Evolutionary conservation across 2,329 filamentous ascomycete species (phyloP), one percentile per base, ranked within the genome.

Genomic region (Verticillium dahliae): DNA sequence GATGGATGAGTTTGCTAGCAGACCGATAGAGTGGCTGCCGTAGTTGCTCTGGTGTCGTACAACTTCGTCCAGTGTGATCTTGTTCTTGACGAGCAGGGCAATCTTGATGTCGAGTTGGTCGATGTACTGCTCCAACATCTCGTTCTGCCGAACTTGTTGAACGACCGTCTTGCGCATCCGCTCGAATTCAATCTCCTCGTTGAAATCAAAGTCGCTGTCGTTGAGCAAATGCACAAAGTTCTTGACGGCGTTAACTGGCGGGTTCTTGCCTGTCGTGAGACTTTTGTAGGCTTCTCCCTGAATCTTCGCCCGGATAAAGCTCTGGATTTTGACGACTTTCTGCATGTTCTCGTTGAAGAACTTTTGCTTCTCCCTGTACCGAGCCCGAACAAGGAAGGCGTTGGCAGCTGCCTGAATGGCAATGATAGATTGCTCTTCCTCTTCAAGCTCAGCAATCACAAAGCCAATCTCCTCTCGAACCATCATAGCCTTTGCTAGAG

Each of bases 91-190:
- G 18, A 99, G 83, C 3, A 99, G 84, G 1, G 95, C 95, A 73
- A 99, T 99, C 79, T 99, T 99, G 81, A 99, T 97, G 72, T 99
- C 96, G 39, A 99, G 85, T 73, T 99, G 95, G 69, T 97, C 93
- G 67, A 99, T 97, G 71, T 99, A 99, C 73, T 97, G 92, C 76
- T 99, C 95, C 45, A 96, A 86, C 80, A 96, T 88, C 76, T 99
- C 95, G 70, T 99, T 99, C 69, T 97, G 93, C 57, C 94, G 89
- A 10, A 99, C 95, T 72, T 98, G 93, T 72, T 98, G 93, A 6
- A 99, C 93, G 15, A 99, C 95, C 4, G 91, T 96, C 80, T 98
- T 97, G 60, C 96, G 87, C 71, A 98, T 81, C 57, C 93, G 86
- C 75, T 99, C 95, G 67, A 98, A 97, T 72, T 99, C 95, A 59